Conservation (phyloP, 2,329 filamentous ascomycete species). For the Xylariaceae sp. region DNA sequence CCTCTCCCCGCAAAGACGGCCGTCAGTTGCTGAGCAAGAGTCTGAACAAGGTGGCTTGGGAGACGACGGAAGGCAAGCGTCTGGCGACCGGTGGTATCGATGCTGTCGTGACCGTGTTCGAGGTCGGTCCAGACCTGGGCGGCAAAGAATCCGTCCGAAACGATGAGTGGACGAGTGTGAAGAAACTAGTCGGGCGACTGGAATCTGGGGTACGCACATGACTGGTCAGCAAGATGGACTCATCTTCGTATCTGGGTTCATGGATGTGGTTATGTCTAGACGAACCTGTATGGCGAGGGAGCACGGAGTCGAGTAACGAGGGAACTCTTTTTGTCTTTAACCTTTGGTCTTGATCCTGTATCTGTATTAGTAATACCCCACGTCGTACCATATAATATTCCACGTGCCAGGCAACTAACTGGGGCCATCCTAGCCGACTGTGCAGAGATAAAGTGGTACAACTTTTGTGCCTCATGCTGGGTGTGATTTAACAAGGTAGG, state of each 20-base stretch:
- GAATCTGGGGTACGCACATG: conserved; percentile 51
- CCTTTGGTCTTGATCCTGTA: no score
- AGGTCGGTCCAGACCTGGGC: conserved; percentile 78
- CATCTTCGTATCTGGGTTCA: conserved; percentile 35
- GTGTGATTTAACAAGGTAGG: no score
- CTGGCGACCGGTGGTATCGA: conserved; percentile 91
- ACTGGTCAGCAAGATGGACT: conserved; percentile 14
- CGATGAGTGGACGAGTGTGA: conserved; percentile 92
- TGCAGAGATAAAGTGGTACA: no score
- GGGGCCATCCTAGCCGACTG: no score
- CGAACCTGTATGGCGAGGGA: no score
- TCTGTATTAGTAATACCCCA: no score
- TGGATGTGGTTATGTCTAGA: conserved; percentile 1
- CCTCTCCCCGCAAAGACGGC: conserved; percentile 61
- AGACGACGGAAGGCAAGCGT: conserved; percentile 80
- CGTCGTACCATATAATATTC: no score
- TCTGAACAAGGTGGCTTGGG: conserved; percentile 93
- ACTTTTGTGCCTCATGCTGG: no score
- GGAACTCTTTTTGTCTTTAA: no score
- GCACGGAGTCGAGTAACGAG: no score
- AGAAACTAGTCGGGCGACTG: conserved; percentile 77
- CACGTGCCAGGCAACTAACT: no score
- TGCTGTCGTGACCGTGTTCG: conserved; percentile 86
- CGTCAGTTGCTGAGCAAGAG: conserved; percentile 75
- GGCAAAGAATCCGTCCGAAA: conserved; percentile 79